Percentiles rank a stretch among this genome's conserved stretches.
Conservation (phyloP, 495 filamentous ascomycete genomes). For the Platismatia glauca region DNA sequence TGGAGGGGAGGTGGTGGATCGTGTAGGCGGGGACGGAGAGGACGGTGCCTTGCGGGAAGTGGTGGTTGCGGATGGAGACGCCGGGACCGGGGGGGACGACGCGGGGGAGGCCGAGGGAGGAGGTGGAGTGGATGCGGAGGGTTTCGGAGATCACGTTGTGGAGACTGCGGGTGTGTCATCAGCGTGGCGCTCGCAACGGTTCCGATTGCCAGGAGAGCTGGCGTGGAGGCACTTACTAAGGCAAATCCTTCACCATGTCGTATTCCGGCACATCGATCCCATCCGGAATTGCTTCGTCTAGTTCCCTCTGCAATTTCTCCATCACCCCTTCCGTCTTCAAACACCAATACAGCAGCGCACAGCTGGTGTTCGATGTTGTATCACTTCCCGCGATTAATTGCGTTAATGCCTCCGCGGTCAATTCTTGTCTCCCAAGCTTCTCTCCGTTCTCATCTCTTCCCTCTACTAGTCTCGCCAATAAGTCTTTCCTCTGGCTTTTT, state of each 20-base stretch:
- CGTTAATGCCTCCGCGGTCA: conserved; percentile 81
- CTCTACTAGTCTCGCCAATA: conserved; percentile 78
- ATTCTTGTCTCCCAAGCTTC: conserved; percentile 62
- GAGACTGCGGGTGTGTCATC: conserved; percentile 34
- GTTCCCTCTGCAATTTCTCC: conserved; percentile 57
- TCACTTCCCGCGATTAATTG: conserved; percentile 88
- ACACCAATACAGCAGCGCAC: conserved; percentile 73
- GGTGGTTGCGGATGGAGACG: conserved; percentile 46
- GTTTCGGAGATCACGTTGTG: conserved; percentile 78
- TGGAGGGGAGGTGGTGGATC: conserved; percentile 70
- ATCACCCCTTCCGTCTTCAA: conserved; percentile 63
- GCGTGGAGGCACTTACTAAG: conserved; percentile 43
- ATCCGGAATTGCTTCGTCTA: conserved; percentile 59
- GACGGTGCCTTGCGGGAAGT: conserved; percentile 66
- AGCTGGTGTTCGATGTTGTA: conserved; percentile 83
- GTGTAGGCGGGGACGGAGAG: conserved; percentile 80
- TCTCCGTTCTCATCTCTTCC: conserved; percentile 73
- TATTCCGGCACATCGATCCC: conserved; percentile 56
- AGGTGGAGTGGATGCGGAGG: conserved; percentile 82
- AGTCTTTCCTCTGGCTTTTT: conserved; percentile 55
- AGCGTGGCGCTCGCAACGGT: neutral
- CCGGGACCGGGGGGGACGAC: conserved; percentile 56
- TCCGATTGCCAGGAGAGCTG: neutral
- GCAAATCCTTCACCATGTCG: conserved; percentile 64
- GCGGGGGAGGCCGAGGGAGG: conserved; percentile 79